Conservation (phyloP, 768 basidiomycete species). For the Glaciozyma martinii region DNA sequence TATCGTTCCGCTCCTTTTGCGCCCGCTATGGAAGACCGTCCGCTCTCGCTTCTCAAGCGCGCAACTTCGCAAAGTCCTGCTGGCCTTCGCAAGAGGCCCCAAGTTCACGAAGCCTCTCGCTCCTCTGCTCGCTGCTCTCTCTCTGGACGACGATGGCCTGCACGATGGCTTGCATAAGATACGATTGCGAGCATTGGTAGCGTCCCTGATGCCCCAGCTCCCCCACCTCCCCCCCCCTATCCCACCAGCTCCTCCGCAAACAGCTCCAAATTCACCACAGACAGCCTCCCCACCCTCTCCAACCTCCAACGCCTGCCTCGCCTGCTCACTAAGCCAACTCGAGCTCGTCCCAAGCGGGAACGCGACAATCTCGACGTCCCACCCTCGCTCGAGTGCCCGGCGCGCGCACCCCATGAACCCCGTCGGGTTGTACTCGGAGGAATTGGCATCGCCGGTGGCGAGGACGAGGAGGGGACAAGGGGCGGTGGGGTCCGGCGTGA, state of each 20-base stretch:
- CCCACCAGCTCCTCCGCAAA: conserved; percentile 27
- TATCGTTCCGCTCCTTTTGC: background rate
- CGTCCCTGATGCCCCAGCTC: too few species aligned
- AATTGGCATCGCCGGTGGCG: conserved; percentile 88
- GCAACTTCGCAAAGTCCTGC: too few species aligned
- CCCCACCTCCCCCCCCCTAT: background rate
- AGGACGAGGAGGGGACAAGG: conserved; percentile 60
- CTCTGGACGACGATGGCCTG: background rate
- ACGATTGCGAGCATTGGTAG: too few species aligned
- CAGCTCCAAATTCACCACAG: conserved; percentile 17
- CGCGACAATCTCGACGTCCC: conserved; percentile 89
- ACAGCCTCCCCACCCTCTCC: conserved; percentile 10
- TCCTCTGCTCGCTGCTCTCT: background rate
- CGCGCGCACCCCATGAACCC: conserved; percentile 84
- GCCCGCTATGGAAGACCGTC: background rate
- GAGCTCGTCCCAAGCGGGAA: conserved; percentile 55
- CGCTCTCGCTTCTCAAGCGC: too few species aligned
- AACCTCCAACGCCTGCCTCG: conserved; percentile 1
- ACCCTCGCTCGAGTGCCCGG: conserved; percentile 76
- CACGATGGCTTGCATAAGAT: too few species aligned
- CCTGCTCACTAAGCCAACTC: conserved; percentile 17
- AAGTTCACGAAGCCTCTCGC: too few species aligned
- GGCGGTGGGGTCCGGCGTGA: conserved; percentile 26
- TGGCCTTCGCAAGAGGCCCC: too few species aligned
- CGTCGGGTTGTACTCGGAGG: conserved; percentile 83